Evolutionary conservation across 2,329 filamentous ascomycete species (phyloP), one percentile per base, ranked within the genome.

Genomic region (Ophiostoma sp.): DNA sequence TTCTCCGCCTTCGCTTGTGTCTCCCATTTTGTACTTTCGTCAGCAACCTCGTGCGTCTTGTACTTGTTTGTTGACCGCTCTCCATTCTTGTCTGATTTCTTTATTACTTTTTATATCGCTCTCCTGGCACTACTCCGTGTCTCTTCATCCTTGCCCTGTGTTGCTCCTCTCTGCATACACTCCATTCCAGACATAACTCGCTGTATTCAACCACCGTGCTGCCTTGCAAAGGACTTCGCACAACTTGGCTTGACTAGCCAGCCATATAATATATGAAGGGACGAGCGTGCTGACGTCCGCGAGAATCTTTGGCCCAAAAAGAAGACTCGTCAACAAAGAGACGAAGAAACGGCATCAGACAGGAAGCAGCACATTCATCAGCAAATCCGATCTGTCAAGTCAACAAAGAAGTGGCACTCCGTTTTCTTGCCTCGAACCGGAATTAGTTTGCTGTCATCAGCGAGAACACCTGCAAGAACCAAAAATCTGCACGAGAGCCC

Each of bases 401-500:
- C 45, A 48, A 61, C 25, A 66, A 66, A 33, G 12, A 45, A 66
- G 61, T 45, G 22, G 36, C 15, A 25, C 61, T 42, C 39, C n/a
- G 33, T 61, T 12, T 22, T 48, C 70, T 70, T 70, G 55, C 39
- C 72, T 63, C 31, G 52, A 25, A 73, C 72, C 33, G 71, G 71
- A 57, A 52, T 42, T 48, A 50, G 52, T 39, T 71, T 33, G 64
- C 63, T 33, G 5, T 19, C 50, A 69, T 48, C 73, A 4, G 17
- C 50, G 36, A 69, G 50, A 75, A 52, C 22, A 55, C 9, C 73
- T 74, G 74, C 55, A 59, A 71, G 15, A 48, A 75, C 75, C 39
- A 68, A 48, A 61, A 31, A n/a, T n/a, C 22, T 48, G 63, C 63
- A 31, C 22, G 19, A 48, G 45, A 52, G 45, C 77, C 78, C 75